Evolutionary conservation across 1,284 basidiomycete species (phyloP).

Genomic region (Gastroboletus turbinatus): DNA sequence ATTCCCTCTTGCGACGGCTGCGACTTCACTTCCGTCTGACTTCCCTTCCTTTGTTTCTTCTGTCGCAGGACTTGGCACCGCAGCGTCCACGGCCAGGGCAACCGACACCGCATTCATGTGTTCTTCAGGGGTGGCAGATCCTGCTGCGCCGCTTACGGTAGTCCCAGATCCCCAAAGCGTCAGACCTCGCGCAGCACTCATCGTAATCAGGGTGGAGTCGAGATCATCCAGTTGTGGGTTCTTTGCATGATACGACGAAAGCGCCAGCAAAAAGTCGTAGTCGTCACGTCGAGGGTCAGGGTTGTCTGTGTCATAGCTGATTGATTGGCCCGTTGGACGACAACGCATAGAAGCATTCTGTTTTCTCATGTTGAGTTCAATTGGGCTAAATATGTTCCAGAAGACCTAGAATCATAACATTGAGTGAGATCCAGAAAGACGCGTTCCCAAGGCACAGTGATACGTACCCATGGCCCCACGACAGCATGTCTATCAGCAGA

Average conservation of each 20-base stretch:
- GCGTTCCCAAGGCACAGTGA: neutral
- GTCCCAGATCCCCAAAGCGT: slow-evolving; percentile 38
- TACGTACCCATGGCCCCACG: slow-evolving; percentile 54
- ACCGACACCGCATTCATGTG: neutral
- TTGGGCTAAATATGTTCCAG: slow-evolving; percentile 46
- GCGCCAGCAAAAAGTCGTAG: slow-evolving; percentile 47
- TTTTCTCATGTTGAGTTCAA: slow-evolving; percentile 35
- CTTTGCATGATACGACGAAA: slow-evolving; percentile 39
- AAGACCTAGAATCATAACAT: slow-evolving; percentile 38
- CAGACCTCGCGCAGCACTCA: slow-evolving; percentile 42
- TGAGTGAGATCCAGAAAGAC: slow-evolving; percentile 4
- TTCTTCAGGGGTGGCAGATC: slow-evolving; percentile 2
- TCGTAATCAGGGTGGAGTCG: slow-evolving; percentile 41
- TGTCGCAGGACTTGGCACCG: neutral
- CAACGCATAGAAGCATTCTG: slow-evolving; percentile 37
- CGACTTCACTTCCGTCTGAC: neutral
- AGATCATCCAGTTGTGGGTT: slow-evolving; percentile 40
- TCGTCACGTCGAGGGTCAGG: slow-evolving; percentile 30
- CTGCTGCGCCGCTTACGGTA: neutral
- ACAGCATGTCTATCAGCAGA: slow-evolving; percentile 47
- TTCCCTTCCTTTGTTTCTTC: neutral
- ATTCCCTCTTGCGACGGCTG: neutral
- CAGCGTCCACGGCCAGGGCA: neutral
- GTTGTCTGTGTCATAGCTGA: slow-evolving; percentile 11
- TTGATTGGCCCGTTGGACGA: slow-evolving; percentile 21